phyloP scores from a whole-genome alignment of 106 monocot species.

The Platanthera zijinensis region DNA sequence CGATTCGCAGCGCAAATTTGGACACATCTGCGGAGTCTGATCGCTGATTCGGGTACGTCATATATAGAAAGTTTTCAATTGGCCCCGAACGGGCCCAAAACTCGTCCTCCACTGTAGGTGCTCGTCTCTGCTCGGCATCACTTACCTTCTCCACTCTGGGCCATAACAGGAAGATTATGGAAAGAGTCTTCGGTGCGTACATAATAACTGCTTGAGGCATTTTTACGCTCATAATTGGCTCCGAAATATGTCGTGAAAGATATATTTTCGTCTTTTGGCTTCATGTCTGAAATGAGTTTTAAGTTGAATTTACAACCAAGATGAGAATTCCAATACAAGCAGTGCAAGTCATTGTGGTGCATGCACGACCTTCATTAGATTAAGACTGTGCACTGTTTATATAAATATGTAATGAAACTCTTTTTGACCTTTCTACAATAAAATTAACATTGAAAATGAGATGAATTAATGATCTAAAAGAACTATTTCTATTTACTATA shows the following conservation, averaged over 20 bases:
- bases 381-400: no score
- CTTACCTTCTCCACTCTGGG: not conserved
- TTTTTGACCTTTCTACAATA: no score
- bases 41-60: no score
- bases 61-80: no score
- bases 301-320: not conserved
- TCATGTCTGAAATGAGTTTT: not conserved
- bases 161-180: not conserved
- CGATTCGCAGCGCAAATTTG: no score
- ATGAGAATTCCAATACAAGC: not conserved
- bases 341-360: not conserved
- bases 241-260: not conserved
- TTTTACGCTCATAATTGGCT: not conserved
- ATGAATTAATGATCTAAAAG: no score
- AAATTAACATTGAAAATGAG: no score
- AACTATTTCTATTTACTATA: no score
- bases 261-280: not conserved
- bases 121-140: not conserved
- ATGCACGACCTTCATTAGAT: not conserved
- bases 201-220: constrained; percentile 10
- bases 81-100: no score
- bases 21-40: no score
- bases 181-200: constrained; percentile 4
- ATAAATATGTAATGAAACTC: no score
- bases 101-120: no score